phyloP scores from a whole-genome alignment of 1,139 yeast genomes.

The Scheffersomyces parashehatae region DNA sequence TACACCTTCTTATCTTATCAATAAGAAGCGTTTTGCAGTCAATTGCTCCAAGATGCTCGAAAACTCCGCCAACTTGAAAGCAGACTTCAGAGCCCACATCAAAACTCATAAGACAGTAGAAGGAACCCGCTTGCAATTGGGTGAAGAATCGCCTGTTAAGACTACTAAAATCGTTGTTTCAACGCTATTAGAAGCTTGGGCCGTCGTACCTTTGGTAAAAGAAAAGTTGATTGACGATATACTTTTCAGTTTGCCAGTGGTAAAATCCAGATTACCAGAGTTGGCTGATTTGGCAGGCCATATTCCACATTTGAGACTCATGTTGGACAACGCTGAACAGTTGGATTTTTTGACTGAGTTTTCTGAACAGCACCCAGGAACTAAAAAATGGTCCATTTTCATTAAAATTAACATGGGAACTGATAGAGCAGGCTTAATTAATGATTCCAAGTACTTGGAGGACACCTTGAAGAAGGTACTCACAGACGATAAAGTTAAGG shows the following conservation, averaged over 20 bases:
- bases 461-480: slow-evolving; percentile 30
- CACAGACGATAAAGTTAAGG: slow-evolving; percentile 16
- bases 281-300: slow-evolving; percentile 43
- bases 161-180: slow-evolving; percentile 64
- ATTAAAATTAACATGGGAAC: slow-evolving; percentile 64
- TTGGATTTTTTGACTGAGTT: slow-evolving; percentile 46
- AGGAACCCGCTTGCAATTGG: slow-evolving; percentile 34
- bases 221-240: slow-evolving; percentile 55
- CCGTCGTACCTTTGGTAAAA: slow-evolving; percentile 44
- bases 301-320: slow-evolving; percentile 50
- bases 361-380: slow-evolving; percentile 18
- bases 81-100: slow-evolving; percentile 64
- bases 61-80: slow-evolving; percentile 28
- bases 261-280: slow-evolving; percentile 52
- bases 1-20: slow-evolving; percentile 56
- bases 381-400: slow-evolving; percentile 54
- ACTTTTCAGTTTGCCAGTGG: slow-evolving; percentile 70
- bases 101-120: slow-evolving; percentile 68
- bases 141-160: slow-evolving; percentile 15
- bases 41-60: slow-evolving; percentile 35
- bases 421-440: slow-evolving; percentile 60
- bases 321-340: slow-evolving; percentile 65
- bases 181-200: slow-evolving; percentile 68
- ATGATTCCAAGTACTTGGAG: slow-evolving; percentile 28
- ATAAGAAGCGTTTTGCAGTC: slow-evolving; percentile 24